Conservation (phyloP, 2,329 filamentous ascomycete genomes). For the Phaeoacremonium minimum region DNA sequence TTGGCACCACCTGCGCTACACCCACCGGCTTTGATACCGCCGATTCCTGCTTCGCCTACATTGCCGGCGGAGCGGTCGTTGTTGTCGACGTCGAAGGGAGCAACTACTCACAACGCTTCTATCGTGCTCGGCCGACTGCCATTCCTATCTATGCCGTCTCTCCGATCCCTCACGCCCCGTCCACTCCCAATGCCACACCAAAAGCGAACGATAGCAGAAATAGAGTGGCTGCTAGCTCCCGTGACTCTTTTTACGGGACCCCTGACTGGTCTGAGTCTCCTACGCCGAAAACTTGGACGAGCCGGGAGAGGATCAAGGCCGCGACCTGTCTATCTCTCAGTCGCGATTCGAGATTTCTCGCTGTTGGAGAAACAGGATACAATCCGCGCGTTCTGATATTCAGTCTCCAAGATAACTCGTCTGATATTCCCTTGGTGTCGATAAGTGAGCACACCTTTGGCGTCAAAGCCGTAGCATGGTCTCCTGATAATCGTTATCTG, state of each 20-base stretch:
- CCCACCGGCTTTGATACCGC: constrained; percentile 84
- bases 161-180: constrained; percentile 43
- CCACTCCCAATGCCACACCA: constrained; percentile 50
- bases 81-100: constrained; percentile 74
- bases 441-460: constrained; percentile 89
- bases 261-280: constrained; percentile 59
- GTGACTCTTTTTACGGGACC: constrained; percentile 42
- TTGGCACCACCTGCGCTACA: constrained; percentile 83
- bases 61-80: constrained; percentile 90
- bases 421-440: constrained; percentile 77
- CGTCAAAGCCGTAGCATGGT: constrained; percentile 85
- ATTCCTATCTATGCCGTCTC: constrained; percentile 58
- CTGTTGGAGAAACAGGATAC: constrained; percentile 94
- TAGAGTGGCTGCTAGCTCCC: constrained; percentile 39
- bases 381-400: constrained; percentile 89
- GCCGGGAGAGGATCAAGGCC: constrained; percentile 88
- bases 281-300: constrained; percentile 73
- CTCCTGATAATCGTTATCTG: constrained; percentile 77
- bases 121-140: constrained; percentile 76
- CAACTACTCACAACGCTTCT: constrained; percentile 75
- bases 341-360: constrained; percentile 79
- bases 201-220: constrained; percentile 62
- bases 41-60: constrained; percentile 78
- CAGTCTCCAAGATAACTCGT: constrained; percentile 73
- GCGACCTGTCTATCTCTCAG: constrained; percentile 88